Evolutionary conservation across 495 filamentous ascomycete species (phyloP), one percentile per base, ranked within the genome.

Genomic region (Penicillium goetzii): DNA sequence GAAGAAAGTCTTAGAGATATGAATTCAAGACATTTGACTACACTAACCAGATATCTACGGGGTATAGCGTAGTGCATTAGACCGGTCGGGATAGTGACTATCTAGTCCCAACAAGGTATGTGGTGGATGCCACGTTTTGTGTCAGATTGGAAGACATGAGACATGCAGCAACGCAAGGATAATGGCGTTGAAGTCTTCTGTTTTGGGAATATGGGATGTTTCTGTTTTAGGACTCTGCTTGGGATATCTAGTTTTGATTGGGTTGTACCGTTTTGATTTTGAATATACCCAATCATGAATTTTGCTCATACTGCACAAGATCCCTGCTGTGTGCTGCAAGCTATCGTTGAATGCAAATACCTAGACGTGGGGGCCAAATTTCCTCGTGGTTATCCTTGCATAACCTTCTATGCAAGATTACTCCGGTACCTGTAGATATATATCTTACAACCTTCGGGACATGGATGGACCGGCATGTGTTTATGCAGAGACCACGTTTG

Each of bases 101-200:
- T 47, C 56, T 40, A 51, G 14, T 26, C 47, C 32, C 28, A 51
- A 34, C 40, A 25, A 21, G 38, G 47, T 9, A 36, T 49, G 45
- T 40, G 32, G 12, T 23, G 45, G 30, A 9, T 34, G 61, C 59
- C 56, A 55, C 49, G 59, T 54, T 62, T 52, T 59, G 40, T 62
- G 59, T 50, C 33, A 55, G 45, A 55, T 50, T 9, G 25, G 21
- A n/a, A 30, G 12, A 8, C 17, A 15, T 55, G 30, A 36, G n/a
- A 55, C 19, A 55, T 23, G 52, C 51, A 34, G 19, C 7, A 2
- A 28, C 12, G 28, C 30, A 21, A 36, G 30, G 30, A 55, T 23
- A n/a, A 21, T 11, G 47, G 25, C 9, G 15, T 30, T 25, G 14
- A 51, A n/a, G 25, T 30, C 4, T 28, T 3, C 14, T 9, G 15